These are phyloP conservation scores for Penicillium chermesinum DNA, from an alignment of 495 filamentous ascomycete species.

Conservation along the genomic window DNA sequence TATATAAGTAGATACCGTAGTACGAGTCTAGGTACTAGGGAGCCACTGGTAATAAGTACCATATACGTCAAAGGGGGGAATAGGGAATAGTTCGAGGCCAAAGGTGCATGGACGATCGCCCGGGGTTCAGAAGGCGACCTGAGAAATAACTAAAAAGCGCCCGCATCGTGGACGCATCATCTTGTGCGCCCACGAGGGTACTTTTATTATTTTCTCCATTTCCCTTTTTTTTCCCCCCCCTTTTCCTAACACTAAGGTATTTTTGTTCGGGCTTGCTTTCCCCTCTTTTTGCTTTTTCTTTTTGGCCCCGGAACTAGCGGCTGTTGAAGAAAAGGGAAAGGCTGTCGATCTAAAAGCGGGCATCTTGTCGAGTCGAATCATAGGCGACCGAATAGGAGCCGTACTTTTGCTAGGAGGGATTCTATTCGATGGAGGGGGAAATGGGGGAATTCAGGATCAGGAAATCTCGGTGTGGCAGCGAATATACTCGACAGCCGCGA, in stretches of 20 bases:
- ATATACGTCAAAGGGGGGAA: too few relatives aligned
- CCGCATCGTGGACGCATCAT: constrained; percentile 22
- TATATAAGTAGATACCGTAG: too few relatives aligned
- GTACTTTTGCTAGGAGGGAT: too few relatives aligned
- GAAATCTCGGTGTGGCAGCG: constrained; percentile 12
- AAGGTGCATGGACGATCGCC: constrained; percentile 22
- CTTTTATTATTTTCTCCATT: constrained; percentile 16
- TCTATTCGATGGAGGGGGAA: constrained; percentile 10
- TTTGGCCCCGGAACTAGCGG: constrained; percentile 8
- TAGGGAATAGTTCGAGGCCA: constrained; percentile 17
- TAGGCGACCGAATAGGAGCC: too few relatives aligned
- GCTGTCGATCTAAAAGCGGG: background rate
- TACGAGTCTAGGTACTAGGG: too few relatives aligned
- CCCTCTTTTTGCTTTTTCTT: constrained; percentile 2
- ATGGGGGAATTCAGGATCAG: background rate
- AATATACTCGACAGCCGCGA: constrained; percentile 23
- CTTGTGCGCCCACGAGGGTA: constrained; percentile 4
- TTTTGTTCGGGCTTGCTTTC: too few relatives aligned
- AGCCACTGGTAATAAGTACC: too few relatives aligned
- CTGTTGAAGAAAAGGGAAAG: constrained; percentile 1
- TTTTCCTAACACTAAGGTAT: too few relatives aligned
- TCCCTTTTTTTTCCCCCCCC: constrained; percentile 3
- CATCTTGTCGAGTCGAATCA: too few relatives aligned
- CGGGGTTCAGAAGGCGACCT: constrained; percentile 18
- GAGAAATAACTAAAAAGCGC: too few relatives aligned